Evolutionary conservation across 2,329 filamentous ascomycete genomes (phyloP).

Genomic region (Apiospora pterosperma): DNA sequence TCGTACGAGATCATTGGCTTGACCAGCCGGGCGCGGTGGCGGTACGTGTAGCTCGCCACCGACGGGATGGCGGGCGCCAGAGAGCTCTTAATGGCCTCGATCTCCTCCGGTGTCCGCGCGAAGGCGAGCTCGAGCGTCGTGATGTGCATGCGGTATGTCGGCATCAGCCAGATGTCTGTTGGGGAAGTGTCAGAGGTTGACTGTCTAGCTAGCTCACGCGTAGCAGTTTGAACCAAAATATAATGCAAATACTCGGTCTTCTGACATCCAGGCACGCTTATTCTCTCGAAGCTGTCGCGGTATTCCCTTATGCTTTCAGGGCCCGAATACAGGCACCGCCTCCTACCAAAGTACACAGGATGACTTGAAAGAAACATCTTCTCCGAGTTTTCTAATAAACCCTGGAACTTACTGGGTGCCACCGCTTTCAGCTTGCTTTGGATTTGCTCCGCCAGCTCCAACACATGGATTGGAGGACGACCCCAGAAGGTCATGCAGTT

Average conservation of each 20-base stretch:
- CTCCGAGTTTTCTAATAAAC: not conserved
- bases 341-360: too few species aligned
- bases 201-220: not conserved
- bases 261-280: not conserved
- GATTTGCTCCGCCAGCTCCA: conserved; percentile 62
- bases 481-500: conserved; percentile 89
- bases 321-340: too few species aligned
- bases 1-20: conserved; percentile 85
- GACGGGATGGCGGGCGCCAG: conserved; percentile 54
- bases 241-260: not conserved
- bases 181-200: not conserved
- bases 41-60: conserved; percentile 64
- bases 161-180: conserved; percentile 83
- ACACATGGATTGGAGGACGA: conserved; percentile 70
- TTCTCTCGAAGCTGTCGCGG: too few species aligned
- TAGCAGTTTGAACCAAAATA: not conserved
- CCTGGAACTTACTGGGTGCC: conserved; percentile 61
- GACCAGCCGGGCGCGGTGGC: conserved; percentile 70
- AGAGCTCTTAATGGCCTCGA: conserved; percentile 56
- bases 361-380: not conserved
- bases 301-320: too few species aligned
- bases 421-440: conserved; percentile 63
- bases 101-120: conserved; percentile 67
- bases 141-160: conserved; percentile 72
- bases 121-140: conserved; percentile 84